phyloP scores from a whole-genome alignment of 768 basidiomycete species.

The Sporobolomyces roseus region DNA sequence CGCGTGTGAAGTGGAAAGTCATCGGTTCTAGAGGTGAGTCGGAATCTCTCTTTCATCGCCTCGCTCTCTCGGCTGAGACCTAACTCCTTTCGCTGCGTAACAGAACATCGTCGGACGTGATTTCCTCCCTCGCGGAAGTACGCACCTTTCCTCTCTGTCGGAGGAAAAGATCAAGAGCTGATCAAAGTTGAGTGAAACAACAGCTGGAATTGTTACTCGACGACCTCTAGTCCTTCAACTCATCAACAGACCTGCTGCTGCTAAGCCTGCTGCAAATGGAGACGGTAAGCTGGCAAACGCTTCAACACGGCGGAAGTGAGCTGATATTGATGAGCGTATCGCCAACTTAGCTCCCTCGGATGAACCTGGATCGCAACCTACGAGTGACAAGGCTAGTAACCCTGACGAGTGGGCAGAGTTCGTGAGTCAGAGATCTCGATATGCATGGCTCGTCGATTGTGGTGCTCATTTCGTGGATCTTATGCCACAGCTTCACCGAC shows the following conservation, averaged over 20 bases:
- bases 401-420: slow-evolving; percentile 99
- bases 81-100: neutral
- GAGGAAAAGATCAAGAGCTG: neutral
- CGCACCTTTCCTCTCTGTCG: neutral
- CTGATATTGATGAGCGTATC: slow-evolving; percentile 45
- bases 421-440: slow-evolving; percentile 54
- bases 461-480: neutral
- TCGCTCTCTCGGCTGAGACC: neutral
- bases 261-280: slow-evolving; percentile 46
- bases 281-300: slow-evolving; percentile 2
- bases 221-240: slow-evolving; percentile 95
- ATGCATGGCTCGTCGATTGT: neutral
- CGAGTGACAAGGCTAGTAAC: slow-evolving; percentile 70
- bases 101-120: slow-evolving; percentile 97
- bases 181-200: neutral
- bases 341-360: neutral
- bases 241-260: slow-evolving; percentile 67
- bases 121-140: slow-evolving; percentile 89
- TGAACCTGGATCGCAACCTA: slow-evolving; percentile 35
- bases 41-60: neutral
- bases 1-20: slow-evolving; percentile 49
- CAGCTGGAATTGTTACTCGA: slow-evolving; percentile 89
- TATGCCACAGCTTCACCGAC: slow-evolving; percentile 56
- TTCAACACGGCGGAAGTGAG: slow-evolving; percentile 37
- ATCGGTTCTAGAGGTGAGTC: slow-evolving; percentile 52